phyloP scores from a whole-genome alignment of 441 rosid genomes.

The Cnidoscolus chayamansa region DNA sequence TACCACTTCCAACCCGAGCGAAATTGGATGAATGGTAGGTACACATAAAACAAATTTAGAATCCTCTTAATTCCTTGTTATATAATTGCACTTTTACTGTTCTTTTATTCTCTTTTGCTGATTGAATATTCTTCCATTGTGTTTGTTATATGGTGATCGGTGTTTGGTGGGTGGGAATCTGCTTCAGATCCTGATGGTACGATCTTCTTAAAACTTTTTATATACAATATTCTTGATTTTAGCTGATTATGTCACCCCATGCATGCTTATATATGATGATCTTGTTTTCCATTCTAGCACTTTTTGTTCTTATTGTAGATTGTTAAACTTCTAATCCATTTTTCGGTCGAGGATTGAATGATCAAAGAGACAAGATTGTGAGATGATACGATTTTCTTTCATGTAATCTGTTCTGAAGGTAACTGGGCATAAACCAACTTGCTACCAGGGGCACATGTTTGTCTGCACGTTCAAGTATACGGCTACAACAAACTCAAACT shows the following conservation, averaged over 20 bases:
- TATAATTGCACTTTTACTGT: not conserved
- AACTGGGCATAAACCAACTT: not conserved
- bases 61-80: not conserved
- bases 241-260: not conserved
- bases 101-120: constrained; percentile 17
- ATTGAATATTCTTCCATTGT: not conserved
- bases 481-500: not conserved
- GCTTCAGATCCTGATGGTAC: constrained; percentile 85
- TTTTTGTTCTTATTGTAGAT: not conserved
- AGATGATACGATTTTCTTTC: too few species aligned
- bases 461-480: not conserved
- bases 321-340: too few species aligned
- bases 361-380: too few species aligned
- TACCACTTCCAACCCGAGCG: constrained; percentile 84
- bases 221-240: not conserved
- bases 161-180: constrained; percentile 14
- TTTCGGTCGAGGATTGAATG: too few species aligned
- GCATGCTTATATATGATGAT: too few species aligned
- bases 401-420: not conserved
- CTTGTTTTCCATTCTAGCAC: not conserved
- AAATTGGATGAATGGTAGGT: constrained; percentile 95
- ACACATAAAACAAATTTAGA: not conserved
- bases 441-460: constrained; percentile 11
- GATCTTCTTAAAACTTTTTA: not conserved
- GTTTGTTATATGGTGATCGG: constrained; percentile 8